Evolutionary conservation across 78 protist species (phyloP).

Genomic region (Dictyostelium purpureum): DNA sequence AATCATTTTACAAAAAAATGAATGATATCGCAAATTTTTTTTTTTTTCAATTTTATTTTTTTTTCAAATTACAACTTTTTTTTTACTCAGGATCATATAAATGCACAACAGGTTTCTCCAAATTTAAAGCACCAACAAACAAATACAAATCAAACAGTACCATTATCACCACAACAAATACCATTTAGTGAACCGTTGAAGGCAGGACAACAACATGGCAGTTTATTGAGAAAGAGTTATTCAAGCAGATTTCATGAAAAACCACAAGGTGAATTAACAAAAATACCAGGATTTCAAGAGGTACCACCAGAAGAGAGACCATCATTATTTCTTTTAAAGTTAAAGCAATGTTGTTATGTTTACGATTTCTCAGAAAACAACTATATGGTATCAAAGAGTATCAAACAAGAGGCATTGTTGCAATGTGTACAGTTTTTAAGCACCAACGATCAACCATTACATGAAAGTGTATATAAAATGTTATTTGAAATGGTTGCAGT

Average conservation of each 20-base stretch:
- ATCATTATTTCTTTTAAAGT: constrained; percentile 82
- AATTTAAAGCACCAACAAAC: background rate
- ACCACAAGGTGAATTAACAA: constrained; percentile 41
- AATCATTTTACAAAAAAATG: background rate
- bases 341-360: constrained; percentile 85
- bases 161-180: constrained; percentile 29
- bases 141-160: constrained; percentile 8
- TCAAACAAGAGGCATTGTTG: constrained; percentile 88
- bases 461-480: constrained; percentile 85
- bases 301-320: constrained; percentile 86
- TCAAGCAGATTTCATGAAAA: constrained; percentile 71
- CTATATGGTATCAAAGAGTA: constrained; percentile 75
- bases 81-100: background rate
- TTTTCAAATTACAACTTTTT: background rate
- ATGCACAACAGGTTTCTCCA: background rate
- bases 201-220: constrained; percentile 3
- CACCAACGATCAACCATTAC: constrained; percentile 62
- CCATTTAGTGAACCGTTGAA: constrained; percentile 3
- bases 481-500: constrained; percentile 88
- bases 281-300: constrained; percentile 51
- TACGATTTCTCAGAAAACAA: constrained; percentile 89
- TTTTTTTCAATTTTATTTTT: background rate
- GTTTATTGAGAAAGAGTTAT: constrained; percentile 41
- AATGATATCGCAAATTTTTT: background rate
- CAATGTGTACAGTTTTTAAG: constrained; percentile 92